Conservation (phyloP, 2,329 filamentous ascomycete species). For the Plenodomus tracheiphilus region DNA sequence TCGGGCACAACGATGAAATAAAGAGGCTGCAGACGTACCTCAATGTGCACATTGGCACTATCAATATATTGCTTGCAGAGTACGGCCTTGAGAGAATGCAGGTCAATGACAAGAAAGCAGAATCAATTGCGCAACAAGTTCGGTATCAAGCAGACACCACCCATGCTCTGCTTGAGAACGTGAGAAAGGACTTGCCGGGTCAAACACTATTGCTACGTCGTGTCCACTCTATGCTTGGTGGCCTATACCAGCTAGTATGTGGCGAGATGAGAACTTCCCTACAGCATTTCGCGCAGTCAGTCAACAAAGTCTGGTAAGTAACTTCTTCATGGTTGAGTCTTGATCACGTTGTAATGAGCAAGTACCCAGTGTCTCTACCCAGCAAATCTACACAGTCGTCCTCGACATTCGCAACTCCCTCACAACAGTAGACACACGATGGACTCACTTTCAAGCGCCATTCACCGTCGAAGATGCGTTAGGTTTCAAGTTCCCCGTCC, state of each 20-base stretch:
- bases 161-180: too few species aligned
- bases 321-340: background rate
- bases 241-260: too few species aligned
- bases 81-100: conserved; percentile 3
- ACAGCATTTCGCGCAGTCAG: background rate
- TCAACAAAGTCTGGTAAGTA: background rate
- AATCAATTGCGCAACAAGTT: too few species aligned
- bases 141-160: too few species aligned
- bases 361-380: background rate
- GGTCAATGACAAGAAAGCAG: too few species aligned
- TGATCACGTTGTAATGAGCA: background rate
- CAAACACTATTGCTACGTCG: too few species aligned
- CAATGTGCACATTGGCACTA: conserved; percentile 7
- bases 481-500: conserved; percentile 1
- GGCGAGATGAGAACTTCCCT: too few species aligned
- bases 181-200: too few species aligned
- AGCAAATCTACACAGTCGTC: conserved; percentile 2
- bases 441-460: background rate
- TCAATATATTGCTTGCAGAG: conserved; percentile 5
- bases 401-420: background rate
- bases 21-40: conserved; percentile 6
- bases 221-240: too few species aligned
- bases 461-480: background rate
- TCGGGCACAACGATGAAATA: too few species aligned
- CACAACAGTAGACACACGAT: background rate